Base-by-base conservation (phyloP, 768 basidiomycete species). In the Phlebiopsis flavidoalba region DNA sequence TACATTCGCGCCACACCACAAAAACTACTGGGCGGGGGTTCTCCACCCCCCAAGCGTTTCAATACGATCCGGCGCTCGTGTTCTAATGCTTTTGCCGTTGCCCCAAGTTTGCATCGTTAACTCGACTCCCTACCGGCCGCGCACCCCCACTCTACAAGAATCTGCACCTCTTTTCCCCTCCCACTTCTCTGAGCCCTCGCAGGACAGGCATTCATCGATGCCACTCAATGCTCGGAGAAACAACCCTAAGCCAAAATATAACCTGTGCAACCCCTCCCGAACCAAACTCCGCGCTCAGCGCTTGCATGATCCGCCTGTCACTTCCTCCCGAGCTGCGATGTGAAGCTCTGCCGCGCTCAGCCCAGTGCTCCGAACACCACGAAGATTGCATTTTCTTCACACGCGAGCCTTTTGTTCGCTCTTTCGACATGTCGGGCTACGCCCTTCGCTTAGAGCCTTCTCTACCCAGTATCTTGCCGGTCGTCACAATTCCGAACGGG, bases 391-490 rank as follows among this genome's bases (percentile, higher is more conserved):
- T 31, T 8, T 36, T n/a, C 45, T 17, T 35, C 37, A n/a, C 26
- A 43, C 45, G 14, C 53, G 51, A 22, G 59, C 62, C 1, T 14
- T 22, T 46, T 53, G n/a, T 50, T 60, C 24, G 57, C 35, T 53
- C 50, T n/a, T 40, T 14, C 40, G 67, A 65, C 36, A 72, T 61
- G 2, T 63, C 40, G 14, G n/a, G 33, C 36, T 11, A 71, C 69
- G 7, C 68, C n/a, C 72, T 2, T 60, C 62, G 17, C 61, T 63
- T 26, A 75, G 61, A 31, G 74, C 64, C 5, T 26, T 52, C 50
- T 73, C 74, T n/a, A n/a, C n/a, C 72, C 74, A 76, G 19, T 70
- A 69, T n/a, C n/a, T 64, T 63, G 5, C 73, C 75, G 5, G 74
- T 76, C 46, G 75, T 74, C 21, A 76, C 71, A 57, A 76, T 73